Evolutionary conservation across 176 grass and related monocot species (phyloP), one percentile per base, ranked within the genome.

Genomic region (Poa annua): DNA sequence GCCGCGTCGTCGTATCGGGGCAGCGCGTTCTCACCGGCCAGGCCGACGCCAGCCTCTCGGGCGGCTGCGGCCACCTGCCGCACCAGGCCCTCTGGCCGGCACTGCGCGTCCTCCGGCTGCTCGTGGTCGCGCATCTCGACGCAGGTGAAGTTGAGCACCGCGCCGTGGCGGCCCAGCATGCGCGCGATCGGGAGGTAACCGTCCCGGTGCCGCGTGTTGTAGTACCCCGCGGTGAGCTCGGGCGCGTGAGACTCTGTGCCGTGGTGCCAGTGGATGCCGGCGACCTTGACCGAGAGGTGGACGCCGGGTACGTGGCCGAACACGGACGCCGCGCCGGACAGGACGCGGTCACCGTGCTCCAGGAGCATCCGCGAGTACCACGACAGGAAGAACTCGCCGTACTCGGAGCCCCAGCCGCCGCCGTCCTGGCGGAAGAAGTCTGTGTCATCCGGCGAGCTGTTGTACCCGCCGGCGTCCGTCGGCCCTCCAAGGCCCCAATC

Each of bases 211-310:
- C 81, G 75, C 8, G 94, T 97, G 87, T 91, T 93, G 81, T 91
- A 91, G 83, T 91, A 93, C 4, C 94, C 91, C 0, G 91, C 91
- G 1, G 94, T 97, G 11, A 93, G 87, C 84, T 97, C 94, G 0
- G 91, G 15, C 1, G 91, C 89, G 79, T 97, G 91, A 3, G 89
- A 97, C 32, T 85, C 70, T 7, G 91, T 91, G 53, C 91, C 89
- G 75, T 93, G 93, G 81, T 97, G 94, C 91, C 91, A 91, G 87
- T 97, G 94, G 84, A 93, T 97, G 60, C 91, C 91, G 20, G 91
- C 94, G 36, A 97, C 88, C 86, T 93, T 97, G 8, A 65, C 91
- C 4, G 91, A 94, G 33, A 97, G n/a, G 70, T 84, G 87, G 17
- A 91, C 79, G 12, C 71, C 53, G 4, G 84, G 6, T 0, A 49